A percentile compares a stretch with the other conserved stretches of the same genome.
Evolutionary conservation across 2,329 filamentous ascomycete genomes (phyloP).

Genomic region (Talaromyces sp.): DNA sequence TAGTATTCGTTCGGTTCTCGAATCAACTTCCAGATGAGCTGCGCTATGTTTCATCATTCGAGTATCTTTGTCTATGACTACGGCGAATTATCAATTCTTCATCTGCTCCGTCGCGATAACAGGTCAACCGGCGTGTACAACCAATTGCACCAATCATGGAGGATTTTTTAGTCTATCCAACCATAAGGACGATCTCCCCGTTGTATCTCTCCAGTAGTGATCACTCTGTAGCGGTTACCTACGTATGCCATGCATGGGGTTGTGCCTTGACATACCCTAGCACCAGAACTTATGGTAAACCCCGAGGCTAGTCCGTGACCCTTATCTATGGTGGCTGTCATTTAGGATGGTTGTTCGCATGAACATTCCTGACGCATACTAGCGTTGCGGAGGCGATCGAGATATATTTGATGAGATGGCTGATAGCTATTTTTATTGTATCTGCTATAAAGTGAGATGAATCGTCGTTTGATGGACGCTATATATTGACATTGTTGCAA

Average conservation of each 20-base stretch:
- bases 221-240: not conserved
- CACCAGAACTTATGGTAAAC: not conserved
- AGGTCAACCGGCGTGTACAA: not conserved
- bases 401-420: not conserved
- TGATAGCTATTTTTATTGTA: not conserved
- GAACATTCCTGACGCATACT: conserved; percentile 13
- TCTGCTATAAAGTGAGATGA: not conserved
- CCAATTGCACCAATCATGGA: not conserved
- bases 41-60: not conserved
- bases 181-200: not conserved
- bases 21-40: conserved; percentile 3
- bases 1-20: not conserved
- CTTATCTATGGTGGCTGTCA: conserved; percentile 17
- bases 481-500: not conserved
- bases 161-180: not conserved
- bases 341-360: conserved; percentile 4
- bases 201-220: not conserved
- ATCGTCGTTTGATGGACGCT: not conserved
- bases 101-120: not conserved
- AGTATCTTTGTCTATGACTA: not conserved
- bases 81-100: not conserved
- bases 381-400: conserved; percentile 9
- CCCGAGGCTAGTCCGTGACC: not conserved
- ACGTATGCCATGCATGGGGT: conserved; percentile 1
- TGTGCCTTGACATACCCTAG: not conserved